These are phyloP conservation scores for Polygonum maritimum DNA, from an alignment of 148 eudicot species.

Conservation along the genomic window DNA sequence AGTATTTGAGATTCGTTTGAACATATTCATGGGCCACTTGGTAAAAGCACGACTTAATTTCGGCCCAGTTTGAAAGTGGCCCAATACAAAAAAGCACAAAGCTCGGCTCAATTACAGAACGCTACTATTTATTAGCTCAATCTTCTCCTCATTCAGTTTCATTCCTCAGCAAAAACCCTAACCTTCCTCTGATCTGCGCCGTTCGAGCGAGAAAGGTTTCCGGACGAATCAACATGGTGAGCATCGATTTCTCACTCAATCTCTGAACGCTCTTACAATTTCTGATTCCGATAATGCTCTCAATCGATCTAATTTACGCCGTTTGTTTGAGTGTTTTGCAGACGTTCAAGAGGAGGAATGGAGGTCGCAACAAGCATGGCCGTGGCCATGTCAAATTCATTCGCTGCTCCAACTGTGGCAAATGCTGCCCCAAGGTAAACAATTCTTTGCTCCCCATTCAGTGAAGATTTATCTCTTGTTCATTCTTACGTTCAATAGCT, in stretches of 20 bases:
- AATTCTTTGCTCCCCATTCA: neutral
- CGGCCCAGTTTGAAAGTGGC: neutral
- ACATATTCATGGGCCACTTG: neutral
- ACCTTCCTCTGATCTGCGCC: neutral
- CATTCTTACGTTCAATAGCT: neutral
- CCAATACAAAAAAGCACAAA: neutral
- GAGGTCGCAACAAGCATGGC: constrained; percentile 33
- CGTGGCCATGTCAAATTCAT: constrained; percentile 30
- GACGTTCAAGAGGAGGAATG: constrained; percentile 38
- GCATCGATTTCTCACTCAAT: neutral
- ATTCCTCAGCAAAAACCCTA: neutral
- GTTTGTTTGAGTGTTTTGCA: neutral
- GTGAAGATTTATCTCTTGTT: neutral
- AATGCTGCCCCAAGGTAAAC: constrained; percentile 20
- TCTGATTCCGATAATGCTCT: neutral
- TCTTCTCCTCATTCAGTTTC: neutral
- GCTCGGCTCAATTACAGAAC: neutral
- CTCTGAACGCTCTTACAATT: neutral
- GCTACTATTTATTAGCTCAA: neutral
- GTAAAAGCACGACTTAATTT: neutral
- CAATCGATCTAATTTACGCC: too few relatives aligned
- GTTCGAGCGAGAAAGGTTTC: neutral
- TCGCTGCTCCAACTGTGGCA: constrained; percentile 31
- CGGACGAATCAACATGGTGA: neutral
- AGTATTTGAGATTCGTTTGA: too few relatives aligned